These are phyloP conservation scores for Ophidiomyces ophidiicola DNA, from an alignment of 2,329 filamentous ascomycete genomes.

Conservation along the genomic window DNA sequence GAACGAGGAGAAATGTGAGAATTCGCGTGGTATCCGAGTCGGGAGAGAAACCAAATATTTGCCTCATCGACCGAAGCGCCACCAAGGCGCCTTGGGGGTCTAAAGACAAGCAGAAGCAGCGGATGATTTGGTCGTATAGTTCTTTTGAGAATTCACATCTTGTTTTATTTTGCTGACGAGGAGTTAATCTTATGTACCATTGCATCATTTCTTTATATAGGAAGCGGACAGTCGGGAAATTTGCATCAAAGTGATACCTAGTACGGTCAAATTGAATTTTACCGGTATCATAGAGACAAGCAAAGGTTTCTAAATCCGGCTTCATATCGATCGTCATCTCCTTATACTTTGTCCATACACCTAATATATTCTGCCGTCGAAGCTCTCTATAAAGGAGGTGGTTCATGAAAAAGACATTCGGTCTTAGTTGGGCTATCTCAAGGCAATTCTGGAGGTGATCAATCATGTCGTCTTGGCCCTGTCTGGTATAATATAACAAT, in stretches of 20 bases:
- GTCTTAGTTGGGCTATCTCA: slow-evolving; percentile 49
- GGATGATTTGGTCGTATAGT: slow-evolving; percentile 42
- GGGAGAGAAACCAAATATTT: slow-evolving; percentile 36
- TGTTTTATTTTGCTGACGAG: slow-evolving; percentile 21
- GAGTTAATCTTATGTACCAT: slow-evolving; percentile 30
- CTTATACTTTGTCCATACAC: slow-evolving; percentile 46
- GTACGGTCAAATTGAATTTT: slow-evolving; percentile 39
- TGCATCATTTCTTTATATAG: slow-evolving; percentile 40
- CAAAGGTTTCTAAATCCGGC: slow-evolving; percentile 58
- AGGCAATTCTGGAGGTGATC: slow-evolving; percentile 52
- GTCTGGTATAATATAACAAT: slow-evolving; percentile 57
- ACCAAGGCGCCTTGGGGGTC: slow-evolving; percentile 41
- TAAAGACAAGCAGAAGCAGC: slow-evolving; percentile 39
- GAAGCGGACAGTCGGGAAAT: slow-evolving; percentile 34
- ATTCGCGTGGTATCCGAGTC: slow-evolving; percentile 37
- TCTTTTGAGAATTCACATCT: slow-evolving; percentile 35
- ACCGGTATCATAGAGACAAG: slow-evolving; percentile 50
- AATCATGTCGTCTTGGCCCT: slow-evolving; percentile 47
- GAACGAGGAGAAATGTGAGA: slow-evolving; percentile 40
- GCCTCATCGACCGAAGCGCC: slow-evolving; percentile 36
- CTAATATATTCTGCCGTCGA: slow-evolving; percentile 43
- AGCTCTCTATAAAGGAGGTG: slow-evolving; percentile 58
- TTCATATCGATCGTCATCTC: slow-evolving; percentile 42
- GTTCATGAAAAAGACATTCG: slow-evolving; percentile 67
- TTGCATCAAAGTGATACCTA: slow-evolving; percentile 34